A percentile compares a stretch with the other conserved stretches of the same genome.
Conservation (phyloP, 1,284 basidiomycete genomes). For the Trichosporon ovoides region DNA sequence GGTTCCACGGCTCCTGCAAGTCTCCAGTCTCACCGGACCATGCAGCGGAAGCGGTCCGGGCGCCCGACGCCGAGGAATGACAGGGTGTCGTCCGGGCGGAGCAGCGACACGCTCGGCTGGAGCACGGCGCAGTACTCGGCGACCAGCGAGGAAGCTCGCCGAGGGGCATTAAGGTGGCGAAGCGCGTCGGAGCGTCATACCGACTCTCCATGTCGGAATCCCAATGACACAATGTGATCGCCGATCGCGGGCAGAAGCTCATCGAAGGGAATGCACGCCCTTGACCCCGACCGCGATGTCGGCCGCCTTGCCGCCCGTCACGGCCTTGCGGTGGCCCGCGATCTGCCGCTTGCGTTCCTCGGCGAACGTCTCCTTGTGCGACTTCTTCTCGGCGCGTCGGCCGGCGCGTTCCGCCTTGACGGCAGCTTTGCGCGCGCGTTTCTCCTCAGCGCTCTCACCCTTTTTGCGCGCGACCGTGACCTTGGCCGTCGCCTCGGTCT, state of each 20-base stretch:
- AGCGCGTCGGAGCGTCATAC: not conserved
- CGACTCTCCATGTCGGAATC: not conserved
- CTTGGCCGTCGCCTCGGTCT: slow-evolving; percentile 30
- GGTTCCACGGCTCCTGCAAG: not conserved
- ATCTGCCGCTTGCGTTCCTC: slow-evolving; percentile 69
- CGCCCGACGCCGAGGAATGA: not conserved
- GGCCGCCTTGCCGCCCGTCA: slow-evolving; percentile 44
- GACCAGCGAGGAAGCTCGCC: not conserved
- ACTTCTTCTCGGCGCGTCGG: slow-evolving; percentile 75
- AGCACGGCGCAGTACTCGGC: not conserved
- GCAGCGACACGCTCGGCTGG: not conserved
- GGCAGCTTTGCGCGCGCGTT: slow-evolving; percentile 79
- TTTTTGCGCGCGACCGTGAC: slow-evolving; percentile 61
- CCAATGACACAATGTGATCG: not conserved
- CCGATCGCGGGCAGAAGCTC: slow-evolving; percentile 5
- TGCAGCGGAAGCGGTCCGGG: not conserved
- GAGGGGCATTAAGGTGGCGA: not conserved
- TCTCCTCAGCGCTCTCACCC: slow-evolving; percentile 77
- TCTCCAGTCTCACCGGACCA: not conserved
- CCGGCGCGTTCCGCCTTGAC: slow-evolving; percentile 73
- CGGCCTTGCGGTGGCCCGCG: slow-evolving; percentile 49
- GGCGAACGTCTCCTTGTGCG: slow-evolving; percentile 67
- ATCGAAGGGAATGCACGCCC: slow-evolving; percentile 37
- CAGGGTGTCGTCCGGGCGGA: not conserved
- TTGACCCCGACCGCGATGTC: slow-evolving; percentile 34